A percentile compares a stretch with the other conserved stretches of the same genome.
phyloP scores from a whole-genome alignment of 805 yeast genomes.

The Candida odintsovae region DNA sequence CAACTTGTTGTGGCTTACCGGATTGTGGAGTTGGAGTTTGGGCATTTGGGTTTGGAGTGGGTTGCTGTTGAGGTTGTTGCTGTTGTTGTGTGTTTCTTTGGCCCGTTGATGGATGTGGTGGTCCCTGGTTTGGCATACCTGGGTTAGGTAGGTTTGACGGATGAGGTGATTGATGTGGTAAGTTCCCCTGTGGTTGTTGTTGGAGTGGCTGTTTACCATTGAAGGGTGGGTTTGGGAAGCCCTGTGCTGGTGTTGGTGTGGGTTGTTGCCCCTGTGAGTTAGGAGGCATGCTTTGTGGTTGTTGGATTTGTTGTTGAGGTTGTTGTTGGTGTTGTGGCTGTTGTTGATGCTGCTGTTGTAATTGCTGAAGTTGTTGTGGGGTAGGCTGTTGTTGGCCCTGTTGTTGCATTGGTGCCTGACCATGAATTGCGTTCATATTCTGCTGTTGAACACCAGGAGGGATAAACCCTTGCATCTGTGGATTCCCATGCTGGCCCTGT shows the following conservation, averaged over 20 bases:
- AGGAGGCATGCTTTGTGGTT: constrained; percentile 2
- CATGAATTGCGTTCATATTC: constrained; percentile 8
- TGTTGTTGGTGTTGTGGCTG: constrained; percentile 1
- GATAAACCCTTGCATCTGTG: constrained; percentile 8
- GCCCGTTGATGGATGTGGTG: neutral
- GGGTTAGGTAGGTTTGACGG: neutral
- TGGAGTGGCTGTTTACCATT: constrained; percentile 3
- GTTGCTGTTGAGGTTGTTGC: neutral
- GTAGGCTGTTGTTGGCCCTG: constrained; percentile 5
- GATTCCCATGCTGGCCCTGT: constrained; percentile 16
- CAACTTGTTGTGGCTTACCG: neutral
- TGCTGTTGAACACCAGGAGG: constrained; percentile 13
- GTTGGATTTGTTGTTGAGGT: constrained; percentile 1
- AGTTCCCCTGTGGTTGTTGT: neutral
- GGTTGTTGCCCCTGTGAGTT: neutral
- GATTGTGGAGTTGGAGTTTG: constrained; percentile 3
- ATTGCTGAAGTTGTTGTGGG: constrained; percentile 2
- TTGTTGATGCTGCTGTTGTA: constrained; percentile 6
- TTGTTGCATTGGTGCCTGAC: constrained; percentile 3
- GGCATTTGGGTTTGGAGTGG: constrained; percentile 3
- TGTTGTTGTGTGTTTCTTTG: neutral
- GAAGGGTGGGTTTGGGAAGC: neutral
- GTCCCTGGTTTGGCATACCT: neutral
- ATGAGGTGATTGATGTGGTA: neutral
- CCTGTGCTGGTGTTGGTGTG: neutral